A percentile compares a stretch with the other conserved stretches of the same genome.
Conservation (phyloP, 805 yeast species). For the Blastobotrys mokoenaii region DNA sequence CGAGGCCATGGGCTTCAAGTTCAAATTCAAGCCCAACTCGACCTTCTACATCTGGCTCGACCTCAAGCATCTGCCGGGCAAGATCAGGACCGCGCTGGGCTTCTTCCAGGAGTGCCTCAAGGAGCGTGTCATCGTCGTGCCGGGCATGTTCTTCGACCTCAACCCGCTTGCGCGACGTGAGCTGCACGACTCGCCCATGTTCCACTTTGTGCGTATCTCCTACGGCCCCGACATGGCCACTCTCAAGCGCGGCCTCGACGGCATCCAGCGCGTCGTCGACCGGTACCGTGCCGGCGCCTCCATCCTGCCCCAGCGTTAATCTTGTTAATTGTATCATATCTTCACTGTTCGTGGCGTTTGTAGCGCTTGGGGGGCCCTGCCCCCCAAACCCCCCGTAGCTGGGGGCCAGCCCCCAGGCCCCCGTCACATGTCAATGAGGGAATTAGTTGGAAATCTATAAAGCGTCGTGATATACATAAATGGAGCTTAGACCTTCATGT, state of each 20-base stretch:
- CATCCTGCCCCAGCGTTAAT: constrained; percentile 6
- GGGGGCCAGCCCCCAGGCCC: no score
- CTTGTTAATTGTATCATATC: background rate
- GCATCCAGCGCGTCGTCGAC: constrained; percentile 40
- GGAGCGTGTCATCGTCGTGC: constrained; percentile 51
- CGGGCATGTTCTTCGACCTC: constrained; percentile 54
- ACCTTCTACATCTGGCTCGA: constrained; percentile 56
- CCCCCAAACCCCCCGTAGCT: background rate
- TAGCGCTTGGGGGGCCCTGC: background rate
- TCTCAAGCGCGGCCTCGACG: constrained; percentile 50
- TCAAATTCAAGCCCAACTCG: constrained; percentile 45
- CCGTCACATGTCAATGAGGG: no score
- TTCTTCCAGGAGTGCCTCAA: constrained; percentile 57
- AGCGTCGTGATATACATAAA: background rate
- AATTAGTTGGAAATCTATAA: no score
- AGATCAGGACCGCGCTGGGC: constrained; percentile 48
- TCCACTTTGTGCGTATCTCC: constrained; percentile 48
- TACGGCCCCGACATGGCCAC: constrained; percentile 51
- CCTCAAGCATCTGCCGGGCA: constrained; percentile 45
- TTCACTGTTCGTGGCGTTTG: background rate
- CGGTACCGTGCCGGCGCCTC: constrained; percentile 9
- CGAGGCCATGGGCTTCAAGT: constrained; percentile 44
- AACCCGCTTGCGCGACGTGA: constrained; percentile 43
- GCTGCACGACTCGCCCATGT: constrained; percentile 51
- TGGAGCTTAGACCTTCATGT: constrained; percentile 27